phyloP scores from a whole-genome alignment of 1,139 yeast genomes.

The Martiniozyma asiatica region DNA sequence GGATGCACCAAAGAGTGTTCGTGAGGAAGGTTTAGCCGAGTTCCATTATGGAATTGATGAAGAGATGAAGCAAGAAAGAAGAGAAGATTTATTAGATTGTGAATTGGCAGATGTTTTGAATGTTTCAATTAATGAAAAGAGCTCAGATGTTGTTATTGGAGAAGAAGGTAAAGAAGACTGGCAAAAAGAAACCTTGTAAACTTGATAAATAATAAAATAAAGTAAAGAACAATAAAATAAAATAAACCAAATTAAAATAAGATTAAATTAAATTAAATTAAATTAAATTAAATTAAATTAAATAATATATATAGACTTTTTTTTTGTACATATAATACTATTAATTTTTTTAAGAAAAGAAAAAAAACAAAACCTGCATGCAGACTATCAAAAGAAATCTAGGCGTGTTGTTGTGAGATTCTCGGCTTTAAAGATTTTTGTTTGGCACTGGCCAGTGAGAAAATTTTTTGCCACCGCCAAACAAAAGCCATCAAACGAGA shows the following conservation, averaged over 20 bases:
- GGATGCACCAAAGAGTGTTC: slow-evolving; percentile 81
- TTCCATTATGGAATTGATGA: slow-evolving; percentile 66
- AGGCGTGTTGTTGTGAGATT: too few species aligned
- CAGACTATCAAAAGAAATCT: too few species aligned
- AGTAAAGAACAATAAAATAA: slow-evolving; percentile 2
- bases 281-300: not conserved
- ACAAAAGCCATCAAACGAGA: too few species aligned
- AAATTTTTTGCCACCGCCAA: too few species aligned
- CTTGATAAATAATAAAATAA: slow-evolving; percentile 9
- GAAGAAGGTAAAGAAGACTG: slow-evolving; percentile 23
- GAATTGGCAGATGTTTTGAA: slow-evolving; percentile 46
- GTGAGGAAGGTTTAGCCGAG: slow-evolving; percentile 58
- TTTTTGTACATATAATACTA: too few species aligned
- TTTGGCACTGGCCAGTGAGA: too few species aligned
- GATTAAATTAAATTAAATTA: not conserved
- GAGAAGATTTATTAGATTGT: slow-evolving; percentile 62
- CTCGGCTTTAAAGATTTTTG: too few species aligned
- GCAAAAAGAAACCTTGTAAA: slow-evolving; percentile 25
- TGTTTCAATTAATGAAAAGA: slow-evolving; percentile 56
- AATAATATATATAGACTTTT: not conserved
- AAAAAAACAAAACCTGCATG: too few species aligned
- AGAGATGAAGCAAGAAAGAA: slow-evolving; percentile 68
- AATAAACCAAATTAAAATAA: not conserved
- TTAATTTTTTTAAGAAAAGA: too few species aligned
- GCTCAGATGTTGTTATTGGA: too few species aligned